Base-by-base conservation (phyloP, 2,329 filamentous ascomycete genomes). In the Nothophaeocryptopus gaeumannii region DNA sequence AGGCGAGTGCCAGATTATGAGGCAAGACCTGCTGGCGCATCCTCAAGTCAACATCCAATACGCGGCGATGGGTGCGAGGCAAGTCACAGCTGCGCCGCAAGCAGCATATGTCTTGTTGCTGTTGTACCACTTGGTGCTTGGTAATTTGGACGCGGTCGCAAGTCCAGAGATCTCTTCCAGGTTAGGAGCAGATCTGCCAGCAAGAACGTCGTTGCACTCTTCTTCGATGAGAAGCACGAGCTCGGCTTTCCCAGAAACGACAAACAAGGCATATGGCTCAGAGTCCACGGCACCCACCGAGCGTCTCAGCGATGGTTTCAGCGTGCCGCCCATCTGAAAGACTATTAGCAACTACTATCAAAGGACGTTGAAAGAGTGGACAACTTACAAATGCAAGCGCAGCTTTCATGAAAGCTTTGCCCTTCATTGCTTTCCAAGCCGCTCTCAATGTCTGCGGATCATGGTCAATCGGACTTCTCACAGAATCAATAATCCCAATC, bases 381-480 rank as follows among this genome's bases (percentile, higher is more conserved):
- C n/a, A 13, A 44, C 47, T 50, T 35, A 50, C 47, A 30, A 39
- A 47, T 9, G 32, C 39, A 30, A 54, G 30, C 12, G 41, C 46
- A 5, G 46, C 42, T 16, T 42, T 46, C 42, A 54, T 38, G n/a
- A 46, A 47, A 34, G 47, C 37, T 34, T 40, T 54, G n/a, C n/a
- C 16, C 39, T 54, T 42, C 46, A 54, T 54, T 11, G 8, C 35
- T 14, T 50, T 50, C 51, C 51, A 54, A 16, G 41, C 46, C 33
- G 38, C 16, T 13, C 51, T 15, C 33, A 54, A 31, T 14, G 26
- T 42, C 47, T 54, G 51, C 7, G 46, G 38, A 35, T 54, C 46
- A 20, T 50, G 42, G 36, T 54, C 51, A 14, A 39, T 50, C 5
- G 51, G 51, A 13, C 26, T 33, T 9, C 43, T 15, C 10, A 54